Evolutionary conservation across 495 filamentous ascomycete species (phyloP), one percentile per base, ranked within the genome.

Genomic region (Talaromyces liani): DNA sequence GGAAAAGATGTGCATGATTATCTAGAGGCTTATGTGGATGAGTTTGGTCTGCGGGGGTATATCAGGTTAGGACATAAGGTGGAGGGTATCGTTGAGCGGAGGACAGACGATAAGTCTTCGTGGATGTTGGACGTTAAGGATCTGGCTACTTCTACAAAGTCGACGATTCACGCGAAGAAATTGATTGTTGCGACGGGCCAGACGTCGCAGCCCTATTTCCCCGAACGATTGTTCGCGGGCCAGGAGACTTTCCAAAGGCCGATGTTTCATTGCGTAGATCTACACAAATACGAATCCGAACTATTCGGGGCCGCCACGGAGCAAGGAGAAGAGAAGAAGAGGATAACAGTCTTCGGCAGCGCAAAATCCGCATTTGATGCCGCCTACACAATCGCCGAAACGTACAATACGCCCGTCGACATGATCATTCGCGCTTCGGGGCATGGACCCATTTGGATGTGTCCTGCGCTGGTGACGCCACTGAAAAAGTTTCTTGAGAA

Each of bases 401-500:
- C 24, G 6, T 76, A 80, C 1, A 90, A 88, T 2, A 77, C 88
- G 57, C 74, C 84, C 33, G 88, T 96, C 2, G 80, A 91, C 65
- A 91, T 86, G 90, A 77, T 96, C 29, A 92, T 96, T 64, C 82
- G 92, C 63, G 83, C 85, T 39, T 88, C 82, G 6, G 91, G 91
- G 3, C 85, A 90, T 70, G 91, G 91, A 0, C 87, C 89, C 0
- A 68, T 68, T 9, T 93, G 87, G 83, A 91, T 93, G 83, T 76
- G 83, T 3, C 87, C 87, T 2, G 73, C 87, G 6, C 80, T 82
- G 53, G 78, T 88, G n/a, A 85, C 83, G 2, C 85, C 85, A 4
- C 63, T 86, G 47, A 84, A 83, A 66, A 75, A 71, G n/a, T 83
- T 81, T 75, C 69, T 87, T 6, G 87, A 88, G 70, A 80, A 89